Percentiles rank a stretch among this genome's conserved stretches.
Conservation (phyloP, 306 rosid species). For the Acacia acuminata region DNA sequence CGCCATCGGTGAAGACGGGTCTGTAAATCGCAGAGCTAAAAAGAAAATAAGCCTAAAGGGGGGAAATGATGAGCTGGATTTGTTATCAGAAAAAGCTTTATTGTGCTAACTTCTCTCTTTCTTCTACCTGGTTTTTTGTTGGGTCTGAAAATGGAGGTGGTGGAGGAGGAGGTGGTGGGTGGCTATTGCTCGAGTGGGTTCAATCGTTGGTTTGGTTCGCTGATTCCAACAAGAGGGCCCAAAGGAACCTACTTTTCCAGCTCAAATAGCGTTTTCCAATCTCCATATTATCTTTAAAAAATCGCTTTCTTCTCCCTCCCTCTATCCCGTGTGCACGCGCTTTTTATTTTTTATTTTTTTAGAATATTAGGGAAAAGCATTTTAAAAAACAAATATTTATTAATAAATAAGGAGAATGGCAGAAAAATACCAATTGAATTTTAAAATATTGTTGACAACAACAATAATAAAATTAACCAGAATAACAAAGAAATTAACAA, state of each 20-base stretch:
- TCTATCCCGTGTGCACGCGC: neutral
- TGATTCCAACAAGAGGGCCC: slow-evolving; percentile 9
- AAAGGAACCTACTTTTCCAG: slow-evolving; percentile 28
- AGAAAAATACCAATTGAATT: no score
- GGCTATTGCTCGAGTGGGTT: neutral
- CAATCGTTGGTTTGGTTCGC: slow-evolving; percentile 13
- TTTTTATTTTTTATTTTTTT: no score
- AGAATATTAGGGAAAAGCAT: no score
- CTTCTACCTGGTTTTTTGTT: neutral
- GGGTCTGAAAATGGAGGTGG: neutral
- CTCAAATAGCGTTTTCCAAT: neutral
- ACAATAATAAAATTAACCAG: no score
- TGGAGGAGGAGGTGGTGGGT: neutral
- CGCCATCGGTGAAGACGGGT: slow-evolving; percentile 42
- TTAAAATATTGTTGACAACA: no score
- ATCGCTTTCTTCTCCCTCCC: neutral
- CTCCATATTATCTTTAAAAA: neutral
- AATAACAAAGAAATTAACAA: no score
- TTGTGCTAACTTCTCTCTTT: neutral
- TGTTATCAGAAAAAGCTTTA: neutral
- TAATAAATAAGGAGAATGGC: no score
- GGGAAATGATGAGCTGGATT: neutral
- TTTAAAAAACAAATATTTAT: no score
- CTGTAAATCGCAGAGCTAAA: slow-evolving; percentile 24
- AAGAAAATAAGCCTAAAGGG: neutral